Conservation (phyloP, 768 basidiomycete genomes). For the Trametes punicea region DNA sequence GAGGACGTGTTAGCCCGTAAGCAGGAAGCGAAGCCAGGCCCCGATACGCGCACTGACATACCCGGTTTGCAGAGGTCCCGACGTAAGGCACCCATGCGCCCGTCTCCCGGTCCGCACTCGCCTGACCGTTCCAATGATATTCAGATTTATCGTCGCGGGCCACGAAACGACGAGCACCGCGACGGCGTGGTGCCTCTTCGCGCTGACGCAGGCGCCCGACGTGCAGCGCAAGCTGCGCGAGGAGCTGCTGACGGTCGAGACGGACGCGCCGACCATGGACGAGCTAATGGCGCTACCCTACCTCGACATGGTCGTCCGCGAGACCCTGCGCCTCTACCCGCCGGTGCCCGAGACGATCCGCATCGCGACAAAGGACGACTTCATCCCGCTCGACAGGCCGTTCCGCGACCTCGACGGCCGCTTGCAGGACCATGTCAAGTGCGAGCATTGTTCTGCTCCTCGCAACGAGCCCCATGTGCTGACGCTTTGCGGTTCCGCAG, state of each 20-base stretch:
- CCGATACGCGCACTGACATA: neutral
- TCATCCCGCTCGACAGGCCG: slow-evolving; percentile 46
- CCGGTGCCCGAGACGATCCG: slow-evolving; percentile 51
- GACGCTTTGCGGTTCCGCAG: neutral
- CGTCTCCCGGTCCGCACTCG: neutral
- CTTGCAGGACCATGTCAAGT: slow-evolving; percentile 21
- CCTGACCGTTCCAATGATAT: slow-evolving; percentile 39
- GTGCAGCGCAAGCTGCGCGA: slow-evolving; percentile 38
- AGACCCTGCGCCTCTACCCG: slow-evolving; percentile 53
- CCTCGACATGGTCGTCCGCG: slow-evolving; percentile 61
- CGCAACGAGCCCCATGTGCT: neutral
- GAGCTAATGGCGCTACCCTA: slow-evolving; percentile 62
- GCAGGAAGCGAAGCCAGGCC: slow-evolving; percentile 17
- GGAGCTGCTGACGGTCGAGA: slow-evolving; percentile 41
- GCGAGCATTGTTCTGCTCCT: slow-evolving; percentile 23
- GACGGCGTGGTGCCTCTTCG: slow-evolving; percentile 36
- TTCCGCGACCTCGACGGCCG: slow-evolving; percentile 22
- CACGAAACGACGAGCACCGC: slow-evolving; percentile 42
- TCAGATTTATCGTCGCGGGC: slow-evolving; percentile 38
- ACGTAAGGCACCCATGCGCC: slow-evolving; percentile 7
- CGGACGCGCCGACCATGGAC: slow-evolving; percentile 58
- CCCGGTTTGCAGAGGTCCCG: slow-evolving; percentile 18
- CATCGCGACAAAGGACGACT: slow-evolving; percentile 40
- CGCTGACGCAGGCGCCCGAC: slow-evolving; percentile 36
- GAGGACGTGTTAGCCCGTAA: slow-evolving; percentile 56